phyloP scores from a whole-genome alignment of 192 early-diverging fungal species.

The Entophlyctis luteolus region DNA sequence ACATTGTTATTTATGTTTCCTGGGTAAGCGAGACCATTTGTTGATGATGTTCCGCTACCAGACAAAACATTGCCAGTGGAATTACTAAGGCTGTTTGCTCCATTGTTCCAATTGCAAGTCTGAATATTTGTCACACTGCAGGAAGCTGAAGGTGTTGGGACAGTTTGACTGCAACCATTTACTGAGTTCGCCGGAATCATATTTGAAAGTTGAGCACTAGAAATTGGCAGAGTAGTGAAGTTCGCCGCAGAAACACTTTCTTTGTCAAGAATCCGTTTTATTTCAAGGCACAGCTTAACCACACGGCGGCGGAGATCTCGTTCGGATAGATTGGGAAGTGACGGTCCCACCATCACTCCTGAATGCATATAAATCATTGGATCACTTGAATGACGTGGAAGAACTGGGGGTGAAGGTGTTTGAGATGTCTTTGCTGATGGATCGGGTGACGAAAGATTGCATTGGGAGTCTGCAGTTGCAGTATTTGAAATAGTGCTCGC shows the following conservation, averaged over 20 bases:
- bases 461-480: background rate
- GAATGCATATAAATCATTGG: constrained; percentile 4
- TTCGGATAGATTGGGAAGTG: background rate
- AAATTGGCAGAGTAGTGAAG: constrained; percentile 15
- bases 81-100: too few species aligned
- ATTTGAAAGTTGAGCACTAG: background rate
- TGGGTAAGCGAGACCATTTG: too few species aligned
- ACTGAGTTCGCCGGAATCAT: background rate
- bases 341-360: too few species aligned
- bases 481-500: background rate
- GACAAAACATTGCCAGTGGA: too few species aligned
- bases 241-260: constrained; percentile 17
- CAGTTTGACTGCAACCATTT: too few species aligned
- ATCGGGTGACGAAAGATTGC: background rate
- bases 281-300: constrained; percentile 35
- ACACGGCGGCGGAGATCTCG: constrained; percentile 32
- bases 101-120: too few species aligned
- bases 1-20: too few species aligned
- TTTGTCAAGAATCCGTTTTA: constrained; percentile 50
- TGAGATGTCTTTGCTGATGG: background rate
- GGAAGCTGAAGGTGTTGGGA: too few species aligned
- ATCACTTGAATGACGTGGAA: constrained; percentile 9
- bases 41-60: too few species aligned
- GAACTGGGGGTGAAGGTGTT: background rate
- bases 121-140: too few species aligned